Conservation (phyloP, 2,329 filamentous ascomycete genomes). For the Teratosphaeria destructans region DNA sequence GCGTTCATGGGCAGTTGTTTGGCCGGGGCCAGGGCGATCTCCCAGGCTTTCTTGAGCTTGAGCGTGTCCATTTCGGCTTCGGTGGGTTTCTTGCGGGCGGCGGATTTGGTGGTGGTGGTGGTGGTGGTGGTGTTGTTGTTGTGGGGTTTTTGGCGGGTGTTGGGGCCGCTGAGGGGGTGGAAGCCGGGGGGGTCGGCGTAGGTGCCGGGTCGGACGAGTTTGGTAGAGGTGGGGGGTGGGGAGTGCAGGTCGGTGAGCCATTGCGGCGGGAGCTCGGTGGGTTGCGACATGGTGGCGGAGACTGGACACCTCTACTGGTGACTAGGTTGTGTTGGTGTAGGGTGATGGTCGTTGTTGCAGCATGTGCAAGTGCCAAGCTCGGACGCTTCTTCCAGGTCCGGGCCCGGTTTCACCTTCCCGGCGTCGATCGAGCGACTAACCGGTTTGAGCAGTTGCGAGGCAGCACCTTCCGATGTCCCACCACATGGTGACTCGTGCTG, state of each 20-base stretch:
- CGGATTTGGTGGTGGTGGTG: constrained; percentile 10
- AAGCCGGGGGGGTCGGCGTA: constrained; percentile 84
- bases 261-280: constrained; percentile 47
- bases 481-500: background rate
- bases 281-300: background rate
- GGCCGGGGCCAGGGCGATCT: constrained; percentile 82
- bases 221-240: constrained; percentile 47
- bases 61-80: constrained; percentile 84
- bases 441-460: background rate
- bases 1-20: constrained; percentile 96
- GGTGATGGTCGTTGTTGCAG: background rate
- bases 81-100: constrained; percentile 56
- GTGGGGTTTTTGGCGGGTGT: constrained; percentile 8
- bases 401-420: background rate
- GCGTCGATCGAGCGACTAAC: background rate
- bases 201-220: constrained; percentile 52
- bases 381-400: background rate
- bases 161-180: constrained; percentile 36
- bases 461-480: background rate
- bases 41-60: constrained; percentile 98
- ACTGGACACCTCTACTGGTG: too few species aligned
- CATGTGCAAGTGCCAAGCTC: background rate
- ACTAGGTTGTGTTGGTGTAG: background rate
- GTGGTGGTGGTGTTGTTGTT: constrained; percentile 12
- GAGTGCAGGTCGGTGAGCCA: constrained; percentile 77